Base-by-base conservation (phyloP, 2,329 filamentous ascomycete genomes). In the Ustulina deusta region DNA sequence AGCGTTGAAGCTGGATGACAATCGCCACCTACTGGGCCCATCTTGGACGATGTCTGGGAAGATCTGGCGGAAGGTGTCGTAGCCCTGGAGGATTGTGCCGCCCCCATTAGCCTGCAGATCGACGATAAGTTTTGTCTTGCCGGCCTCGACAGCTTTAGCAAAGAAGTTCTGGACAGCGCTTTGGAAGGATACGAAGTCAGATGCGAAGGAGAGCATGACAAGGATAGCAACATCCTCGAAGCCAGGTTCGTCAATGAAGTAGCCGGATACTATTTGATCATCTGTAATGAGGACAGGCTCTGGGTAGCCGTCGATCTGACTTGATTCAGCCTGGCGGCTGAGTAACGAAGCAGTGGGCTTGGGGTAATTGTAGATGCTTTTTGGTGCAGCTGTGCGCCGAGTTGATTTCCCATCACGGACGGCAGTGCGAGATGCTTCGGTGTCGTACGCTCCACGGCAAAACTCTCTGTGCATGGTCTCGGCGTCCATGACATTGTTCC, bases 31-130 rank as follows among this genome's bases (percentile, higher is more conserved):
- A 15, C 27, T 70, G 5, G 65, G 65, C 17, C 68, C 65, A 20
- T 63, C 68, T 29, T 70, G 68, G 6, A 70, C 34, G 15, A 70
- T 65, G 13, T 70, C 64, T 17, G 68, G 68, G 57, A 70, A 70
- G 34, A 70, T 60, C 48, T 70, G 68, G n/a, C 68, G 68, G 51
- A 70, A 70, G 17, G 65, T 64, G 27, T 70, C 68, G 52, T 70
- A 70, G 25, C 68, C 68, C 25, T 63, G 65, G 22, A 68, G 57
- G 40, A 70, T 68, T 25, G 54, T 68, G 29, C 68, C 68, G 13
- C 68, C 68, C 6, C 68, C 65, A 22, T 68, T 70, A 22, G 68
- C 68, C 17, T 68, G 65, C 4, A 70, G 13, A 10, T 70, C 68
- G 20, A 70, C 13, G 38, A 70, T 46, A 7, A 70, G 65, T 49